Conservation (phyloP, 164 flowering plant genomes). For the Magnolia kwangsiensis region DNA sequence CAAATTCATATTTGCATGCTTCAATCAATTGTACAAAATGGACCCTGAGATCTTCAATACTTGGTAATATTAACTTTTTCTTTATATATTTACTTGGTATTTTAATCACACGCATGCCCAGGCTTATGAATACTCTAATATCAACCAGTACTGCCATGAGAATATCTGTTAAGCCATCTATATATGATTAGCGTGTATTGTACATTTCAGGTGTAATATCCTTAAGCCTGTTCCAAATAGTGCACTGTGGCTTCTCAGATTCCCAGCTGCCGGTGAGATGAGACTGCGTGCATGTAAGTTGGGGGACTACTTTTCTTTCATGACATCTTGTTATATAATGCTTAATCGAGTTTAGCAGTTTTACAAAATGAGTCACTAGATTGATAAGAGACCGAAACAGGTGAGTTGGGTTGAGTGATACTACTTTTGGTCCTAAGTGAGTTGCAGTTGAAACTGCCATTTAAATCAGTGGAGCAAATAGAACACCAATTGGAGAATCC, state of each 20-base stretch:
- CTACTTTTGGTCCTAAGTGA: no score
- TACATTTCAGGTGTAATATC: constrained; percentile 79
- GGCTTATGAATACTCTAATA: neutral
- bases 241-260: constrained; percentile 94
- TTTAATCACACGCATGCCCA: neutral
- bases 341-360: no score
- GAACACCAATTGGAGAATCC: no score
- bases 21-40: constrained; percentile 98
- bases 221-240: constrained; percentile 92
- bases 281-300: constrained; percentile 85
- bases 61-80: constrained; percentile 46
- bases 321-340: neutral
- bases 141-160: neutral
- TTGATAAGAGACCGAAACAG: no score
- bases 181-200: neutral
- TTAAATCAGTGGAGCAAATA: no score
- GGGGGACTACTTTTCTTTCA: neutral
- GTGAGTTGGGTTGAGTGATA: no score
- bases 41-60: constrained; percentile 88
- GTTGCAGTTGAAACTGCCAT: no score
- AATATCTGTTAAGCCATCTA: neutral
- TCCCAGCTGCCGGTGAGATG: constrained; percentile 98
- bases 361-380: no score
- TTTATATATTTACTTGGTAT: neutral
- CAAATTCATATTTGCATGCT: constrained; percentile 91